These are phyloP conservation scores for Purpureocillium lavendulum DNA, from an alignment of 2,329 filamentous ascomycete genomes.

Conservation along the genomic window DNA sequence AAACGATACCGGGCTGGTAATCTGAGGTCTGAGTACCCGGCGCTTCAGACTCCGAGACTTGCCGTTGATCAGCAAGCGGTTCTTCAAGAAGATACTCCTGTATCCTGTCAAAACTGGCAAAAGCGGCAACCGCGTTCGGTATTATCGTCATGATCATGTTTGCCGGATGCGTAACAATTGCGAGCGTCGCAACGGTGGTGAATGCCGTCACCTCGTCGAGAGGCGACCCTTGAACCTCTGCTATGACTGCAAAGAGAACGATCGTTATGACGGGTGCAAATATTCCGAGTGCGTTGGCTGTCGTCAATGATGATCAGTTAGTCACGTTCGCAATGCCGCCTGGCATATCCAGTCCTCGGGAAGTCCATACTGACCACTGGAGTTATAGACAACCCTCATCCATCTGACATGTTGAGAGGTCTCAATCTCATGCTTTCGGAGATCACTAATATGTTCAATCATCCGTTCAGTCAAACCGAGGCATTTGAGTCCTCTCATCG, in stretches of 20 bases:
- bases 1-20: no score
- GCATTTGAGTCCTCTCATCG: slow-evolving; percentile 29
- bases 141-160: slow-evolving; percentile 35
- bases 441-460: slow-evolving; percentile 19
- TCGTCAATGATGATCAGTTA: not conserved
- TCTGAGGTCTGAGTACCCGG: not conserved
- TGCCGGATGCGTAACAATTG: slow-evolving; percentile 30
- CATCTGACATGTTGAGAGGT: slow-evolving; percentile 24
- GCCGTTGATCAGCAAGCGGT: slow-evolving; percentile 5
- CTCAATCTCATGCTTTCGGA: slow-evolving; percentile 21
- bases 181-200: slow-evolving; percentile 28
- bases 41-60: slow-evolving; percentile 11
- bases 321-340: no score
- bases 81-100: slow-evolving; percentile 22
- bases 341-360: no score
- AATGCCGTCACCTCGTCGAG: slow-evolving; percentile 29
- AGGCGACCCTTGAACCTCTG: slow-evolving; percentile 7
- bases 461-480: slow-evolving; percentile 9
- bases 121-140: slow-evolving; percentile 21
- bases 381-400: slow-evolving; percentile 31
- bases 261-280: slow-evolving; percentile 31
- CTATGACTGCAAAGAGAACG: slow-evolving; percentile 22
- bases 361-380: slow-evolving; percentile 23
- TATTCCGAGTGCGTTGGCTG: slow-evolving; percentile 32
- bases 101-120: slow-evolving; percentile 27